These are phyloP conservation scores for Aspergillus texensis DNA, from an alignment of 2,329 filamentous ascomycete species.

Conservation along the genomic window DNA sequence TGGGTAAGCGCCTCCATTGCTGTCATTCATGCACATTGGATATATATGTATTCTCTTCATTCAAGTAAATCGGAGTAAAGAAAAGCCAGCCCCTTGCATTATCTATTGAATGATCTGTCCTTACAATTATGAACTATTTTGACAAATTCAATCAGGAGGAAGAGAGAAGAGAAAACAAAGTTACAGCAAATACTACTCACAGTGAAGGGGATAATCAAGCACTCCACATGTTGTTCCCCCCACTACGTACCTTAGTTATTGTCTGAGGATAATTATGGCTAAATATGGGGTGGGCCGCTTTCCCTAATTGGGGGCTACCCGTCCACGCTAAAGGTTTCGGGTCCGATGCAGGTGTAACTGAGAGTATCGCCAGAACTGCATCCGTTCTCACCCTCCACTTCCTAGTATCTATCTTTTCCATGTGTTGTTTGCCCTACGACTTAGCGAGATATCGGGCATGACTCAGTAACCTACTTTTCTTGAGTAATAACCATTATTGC, in stretches of 20 bases:
- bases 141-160: background rate
- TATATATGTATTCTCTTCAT: background rate
- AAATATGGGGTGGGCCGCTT: conserved; percentile 1
- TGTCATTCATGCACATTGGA: background rate
- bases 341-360: background rate
- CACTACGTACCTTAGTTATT: background rate
- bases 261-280: background rate
- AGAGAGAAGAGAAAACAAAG: background rate
- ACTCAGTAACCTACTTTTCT: background rate
- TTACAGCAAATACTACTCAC: background rate
- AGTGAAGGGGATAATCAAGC: background rate
- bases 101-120: background rate
- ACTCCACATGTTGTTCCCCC: background rate
- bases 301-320: background rate
- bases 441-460: background rate
- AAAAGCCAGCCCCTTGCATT: background rate
- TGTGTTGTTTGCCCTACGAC: conserved; percentile 53
- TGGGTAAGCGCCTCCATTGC: background rate
- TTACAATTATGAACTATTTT: background rate
- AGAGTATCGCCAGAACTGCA: background rate
- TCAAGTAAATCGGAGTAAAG: background rate
- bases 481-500: background rate
- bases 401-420: background rate
- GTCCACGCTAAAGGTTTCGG: background rate
- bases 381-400: background rate